A percentile compares a stretch with the other conserved stretches of the same genome.
These are phyloP conservation scores for Chytriomyces sp. DNA, from an alignment of 192 early-diverging fungal genomes.

Conservation along the genomic window DNA sequence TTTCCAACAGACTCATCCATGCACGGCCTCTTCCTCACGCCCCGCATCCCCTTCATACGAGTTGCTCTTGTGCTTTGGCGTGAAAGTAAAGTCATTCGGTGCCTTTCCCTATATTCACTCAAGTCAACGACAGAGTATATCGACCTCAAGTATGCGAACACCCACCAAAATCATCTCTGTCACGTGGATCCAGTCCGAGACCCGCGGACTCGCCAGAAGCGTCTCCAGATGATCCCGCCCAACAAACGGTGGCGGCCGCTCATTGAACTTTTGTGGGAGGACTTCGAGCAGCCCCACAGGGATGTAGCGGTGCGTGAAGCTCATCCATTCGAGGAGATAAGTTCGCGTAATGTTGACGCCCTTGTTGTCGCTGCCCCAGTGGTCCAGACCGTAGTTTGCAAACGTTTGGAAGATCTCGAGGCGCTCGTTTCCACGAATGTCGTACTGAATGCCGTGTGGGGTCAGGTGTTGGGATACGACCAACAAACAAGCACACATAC, in stretches of 20 bases:
- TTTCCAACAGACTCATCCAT: slow-evolving; percentile 10
- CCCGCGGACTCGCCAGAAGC: slow-evolving; percentile 80
- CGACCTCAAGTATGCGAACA: not conserved
- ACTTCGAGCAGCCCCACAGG: slow-evolving; percentile 93
- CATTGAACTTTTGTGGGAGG: slow-evolving; percentile 88
- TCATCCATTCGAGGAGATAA: slow-evolving; percentile 57
- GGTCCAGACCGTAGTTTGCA: slow-evolving; percentile 85
- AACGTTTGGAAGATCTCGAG: slow-evolving; percentile 87
- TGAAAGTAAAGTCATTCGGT: slow-evolving; percentile 82
- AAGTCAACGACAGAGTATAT: not conserved
- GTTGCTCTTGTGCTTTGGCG: slow-evolving; percentile 94
- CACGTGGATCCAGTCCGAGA: slow-evolving; percentile 89
- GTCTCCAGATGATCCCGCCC: slow-evolving; percentile 94
- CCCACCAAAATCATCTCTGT: slow-evolving; percentile 79
- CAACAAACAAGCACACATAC: not conserved
- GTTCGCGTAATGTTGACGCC: slow-evolving; percentile 84
- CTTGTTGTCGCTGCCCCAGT: slow-evolving; percentile 90
- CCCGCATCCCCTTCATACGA: slow-evolving; percentile 56
- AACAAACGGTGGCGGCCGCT: slow-evolving; percentile 79
- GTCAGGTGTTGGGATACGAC: not conserved
- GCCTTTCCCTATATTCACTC: slow-evolving; percentile 68
- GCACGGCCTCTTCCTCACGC: not conserved
- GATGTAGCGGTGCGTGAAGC: slow-evolving; percentile 72
- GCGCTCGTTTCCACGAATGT: slow-evolving; percentile 87
- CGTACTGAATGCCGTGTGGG: slow-evolving; percentile 53